Base-by-base conservation (phyloP, 345 rosid species). In the Microcos paniculata region DNA sequence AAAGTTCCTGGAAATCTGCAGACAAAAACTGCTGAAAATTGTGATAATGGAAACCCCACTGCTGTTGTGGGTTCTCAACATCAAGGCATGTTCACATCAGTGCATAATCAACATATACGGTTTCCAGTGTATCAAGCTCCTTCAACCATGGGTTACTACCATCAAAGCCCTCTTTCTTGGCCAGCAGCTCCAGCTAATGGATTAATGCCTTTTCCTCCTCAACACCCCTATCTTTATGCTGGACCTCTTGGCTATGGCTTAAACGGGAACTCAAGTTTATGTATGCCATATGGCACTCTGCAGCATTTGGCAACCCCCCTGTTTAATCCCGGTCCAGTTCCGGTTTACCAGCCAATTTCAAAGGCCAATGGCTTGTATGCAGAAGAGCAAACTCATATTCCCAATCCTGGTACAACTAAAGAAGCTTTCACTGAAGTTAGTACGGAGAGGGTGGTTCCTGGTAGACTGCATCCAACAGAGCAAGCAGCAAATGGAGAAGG, bases 161-260 rank as follows among this genome's bases (percentile, higher is more conserved):
- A 85, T 81, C 95, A 92, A 81, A 88, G 83, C 83, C 91, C 90
- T 68, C 88, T 90, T 78, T 82, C 97, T 19, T 96, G 97, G 98
- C 78, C 94, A 9, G 48, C 72, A 21, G 40, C 45, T 80, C 88
- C 94, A 10, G 77, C 88, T 48, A 88, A 79, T 78, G 97, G 93
- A 59, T 79, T 91, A 45, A 80, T 87, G 85, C 80, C 88, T 30
- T 89, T 80, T 28, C 79, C 91, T 46, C 70, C 58, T 57, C 88
- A 88, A 30, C 88, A 83, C 82, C 89, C 80, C 65, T 91, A 90
- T 80, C 69, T 88, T 33, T 96, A 89, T 81, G 72, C 91, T 24
- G 82, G 86, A 53, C 88, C 88, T 64, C 83, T 87, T 68, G 87
- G 88, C 61, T 90, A 87, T 76, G 89, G 90, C 73, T 57, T 89